Percentiles rank a stretch among this genome's conserved stretches.
Conservation (phyloP, 225 moss, liverwort and hornwort genomes). For the Neckera pumila region DNA sequence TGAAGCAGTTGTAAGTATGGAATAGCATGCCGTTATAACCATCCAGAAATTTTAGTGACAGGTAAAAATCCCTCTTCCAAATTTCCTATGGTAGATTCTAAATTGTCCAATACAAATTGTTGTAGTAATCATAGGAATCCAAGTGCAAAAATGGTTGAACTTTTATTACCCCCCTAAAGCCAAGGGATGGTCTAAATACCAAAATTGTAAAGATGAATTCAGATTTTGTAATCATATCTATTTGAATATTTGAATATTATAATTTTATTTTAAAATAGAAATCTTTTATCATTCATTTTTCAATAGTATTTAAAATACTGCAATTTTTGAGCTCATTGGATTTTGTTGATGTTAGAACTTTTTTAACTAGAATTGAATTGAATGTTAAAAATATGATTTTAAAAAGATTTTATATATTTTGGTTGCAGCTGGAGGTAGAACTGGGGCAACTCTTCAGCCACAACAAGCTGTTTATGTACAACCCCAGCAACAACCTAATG, state of each 20-base stretch:
- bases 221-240: neutral
- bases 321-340: neutral
- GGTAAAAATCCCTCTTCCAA: neutral
- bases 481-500: conserved; percentile 23
- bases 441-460: conserved; percentile 22
- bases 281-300: neutral
- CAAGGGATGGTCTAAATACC: too few relatives aligned
- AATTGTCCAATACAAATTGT: neutral
- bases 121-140: neutral
- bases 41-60: conserved; percentile 59
- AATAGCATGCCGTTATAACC: conserved; percentile 71
- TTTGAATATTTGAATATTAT: neutral
- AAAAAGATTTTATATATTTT: neutral
- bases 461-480: conserved; percentile 37
- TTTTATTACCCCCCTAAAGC: neutral
- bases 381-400: neutral
- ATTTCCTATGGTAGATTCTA: neutral
- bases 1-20: conserved; percentile 85
- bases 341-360: too few relatives aligned
- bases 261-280: neutral
- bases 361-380: neutral
- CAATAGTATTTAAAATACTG: neutral
- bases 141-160: neutral
- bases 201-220: too few relatives aligned
- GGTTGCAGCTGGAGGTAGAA: conserved; percentile 9